These are phyloP conservation scores for Gastrolobium villosum DNA, from an alignment of 306 rosid genomes.

Conservation along the genomic window DNA sequence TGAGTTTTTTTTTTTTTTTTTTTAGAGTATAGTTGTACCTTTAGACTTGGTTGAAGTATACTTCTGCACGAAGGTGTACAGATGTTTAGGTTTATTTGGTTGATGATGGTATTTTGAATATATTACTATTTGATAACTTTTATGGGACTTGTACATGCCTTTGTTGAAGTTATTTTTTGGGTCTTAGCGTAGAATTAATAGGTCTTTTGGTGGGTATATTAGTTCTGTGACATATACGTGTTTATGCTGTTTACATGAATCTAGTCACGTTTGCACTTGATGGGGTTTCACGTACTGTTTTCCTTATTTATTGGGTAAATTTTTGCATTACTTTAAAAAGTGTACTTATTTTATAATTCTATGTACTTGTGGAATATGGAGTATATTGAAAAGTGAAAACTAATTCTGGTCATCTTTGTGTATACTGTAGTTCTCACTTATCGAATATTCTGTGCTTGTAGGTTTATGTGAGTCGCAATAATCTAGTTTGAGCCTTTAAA, in stretches of 20 bases:
- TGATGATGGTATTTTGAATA: slow-evolving; percentile 40
- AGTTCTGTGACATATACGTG: no score
- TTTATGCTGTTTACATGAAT: slow-evolving; percentile 27
- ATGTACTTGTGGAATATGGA: neutral
- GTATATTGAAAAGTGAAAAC: slow-evolving; percentile 22
- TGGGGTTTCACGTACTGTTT: slow-evolving; percentile 26
- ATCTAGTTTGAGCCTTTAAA: slow-evolving; percentile 23
- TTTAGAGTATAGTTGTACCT: slow-evolving; percentile 41
- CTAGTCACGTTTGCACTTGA: slow-evolving; percentile 30
- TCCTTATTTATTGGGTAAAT: neutral
- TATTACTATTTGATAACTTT: slow-evolving; percentile 10
- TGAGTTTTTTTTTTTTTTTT: slow-evolving; percentile 10
- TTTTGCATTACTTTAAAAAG: slow-evolving; percentile 37
- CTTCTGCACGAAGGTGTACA: slow-evolving; percentile 37
- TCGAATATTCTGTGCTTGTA: slow-evolving; percentile 20
- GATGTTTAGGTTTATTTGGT: slow-evolving; percentile 42
- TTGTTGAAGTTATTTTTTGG: slow-evolving; percentile 43
- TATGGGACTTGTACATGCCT: slow-evolving; percentile 22
- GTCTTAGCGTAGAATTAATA: slow-evolving; percentile 12
- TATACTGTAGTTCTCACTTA: slow-evolving; percentile 45
- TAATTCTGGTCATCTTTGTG: slow-evolving; percentile 38
- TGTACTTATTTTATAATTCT: slow-evolving; percentile 32
- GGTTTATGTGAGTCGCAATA: slow-evolving; percentile 15
- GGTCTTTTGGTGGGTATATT: slow-evolving; percentile 3
- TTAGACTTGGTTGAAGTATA: slow-evolving; percentile 31